These are phyloP conservation scores for Fusarium buxicola DNA, from an alignment of 2,329 filamentous ascomycete species.

Conservation along the genomic window DNA sequence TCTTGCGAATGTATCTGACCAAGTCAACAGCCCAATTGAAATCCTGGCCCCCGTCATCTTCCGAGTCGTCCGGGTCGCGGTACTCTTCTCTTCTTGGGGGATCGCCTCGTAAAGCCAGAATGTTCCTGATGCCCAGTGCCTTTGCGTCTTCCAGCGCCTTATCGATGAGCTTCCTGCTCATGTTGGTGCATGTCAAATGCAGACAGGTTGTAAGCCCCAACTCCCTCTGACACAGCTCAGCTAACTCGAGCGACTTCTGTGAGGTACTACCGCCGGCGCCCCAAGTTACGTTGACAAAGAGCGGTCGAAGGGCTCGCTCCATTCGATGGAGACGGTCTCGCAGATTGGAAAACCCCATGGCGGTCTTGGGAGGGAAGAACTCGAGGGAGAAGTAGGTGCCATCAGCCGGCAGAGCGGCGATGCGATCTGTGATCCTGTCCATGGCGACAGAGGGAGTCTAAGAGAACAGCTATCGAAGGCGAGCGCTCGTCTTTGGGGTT, in stretches of 20 bases:
- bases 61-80: constrained; percentile 67
- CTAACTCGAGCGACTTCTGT: constrained; percentile 90
- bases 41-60: constrained; percentile 75
- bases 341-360: constrained; percentile 94
- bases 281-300: constrained; percentile 99
- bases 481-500: not conserved
- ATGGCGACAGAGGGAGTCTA: constrained; percentile 54
- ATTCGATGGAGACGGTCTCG: constrained; percentile 94
- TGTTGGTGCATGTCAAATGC: constrained; percentile 97
- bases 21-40: constrained; percentile 92
- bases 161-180: constrained; percentile 88
- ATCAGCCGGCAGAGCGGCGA: constrained; percentile 85
- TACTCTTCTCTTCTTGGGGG: constrained; percentile 93
- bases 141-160: constrained; percentile 92
- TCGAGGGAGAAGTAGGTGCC: constrained; percentile 94
- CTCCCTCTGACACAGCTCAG: constrained; percentile 94
- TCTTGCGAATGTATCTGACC: constrained; percentile 86
- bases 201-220: constrained; percentile 93
- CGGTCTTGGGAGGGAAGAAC: constrained; percentile 98
- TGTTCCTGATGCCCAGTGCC: constrained; percentile 90
- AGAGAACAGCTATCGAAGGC: not conserved
- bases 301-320: constrained; percentile 87
- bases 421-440: constrained; percentile 96
- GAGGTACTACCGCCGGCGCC: constrained; percentile 94
- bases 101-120: constrained; percentile 90